phyloP scores from a whole-genome alignment of 352 stramenopile genomes.

The Phytophthora sp. region DNA sequence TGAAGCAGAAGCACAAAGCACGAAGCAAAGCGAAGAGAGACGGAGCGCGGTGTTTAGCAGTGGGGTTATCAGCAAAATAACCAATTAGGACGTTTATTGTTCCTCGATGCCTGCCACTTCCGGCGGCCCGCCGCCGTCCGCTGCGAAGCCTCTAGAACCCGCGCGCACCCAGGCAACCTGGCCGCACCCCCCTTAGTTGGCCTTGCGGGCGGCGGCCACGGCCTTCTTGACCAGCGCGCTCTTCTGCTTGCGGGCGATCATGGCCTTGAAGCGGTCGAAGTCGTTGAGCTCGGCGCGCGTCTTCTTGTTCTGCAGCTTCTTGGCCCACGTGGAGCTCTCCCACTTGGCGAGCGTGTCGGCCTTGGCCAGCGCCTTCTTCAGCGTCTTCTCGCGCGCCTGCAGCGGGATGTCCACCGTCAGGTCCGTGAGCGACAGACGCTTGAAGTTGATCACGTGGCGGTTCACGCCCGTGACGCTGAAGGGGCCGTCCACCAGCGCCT shows the following conservation, averaged over 20 bases:
- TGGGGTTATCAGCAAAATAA: constrained; percentile 42
- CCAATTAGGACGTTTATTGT: constrained; percentile 50
- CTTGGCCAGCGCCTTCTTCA: constrained; percentile 92
- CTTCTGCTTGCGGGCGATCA: constrained; percentile 99
- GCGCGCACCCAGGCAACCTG: constrained; percentile 3
- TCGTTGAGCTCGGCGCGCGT: constrained; percentile 95
- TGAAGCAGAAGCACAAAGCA: no score
- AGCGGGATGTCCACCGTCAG: constrained; percentile 95
- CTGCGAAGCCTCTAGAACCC: background rate
- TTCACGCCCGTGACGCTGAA: constrained; percentile 95
- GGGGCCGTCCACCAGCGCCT: constrained; percentile 97
- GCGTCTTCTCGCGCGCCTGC: constrained; percentile 94
- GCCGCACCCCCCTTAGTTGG: constrained; percentile 44
- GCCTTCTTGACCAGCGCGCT: constrained; percentile 94
- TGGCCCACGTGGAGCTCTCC: constrained; percentile 96
- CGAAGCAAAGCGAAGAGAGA: no score
- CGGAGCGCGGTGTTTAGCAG: constrained; percentile 22
- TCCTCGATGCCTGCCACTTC: constrained; percentile 21
- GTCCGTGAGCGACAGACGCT: constrained; percentile 97
- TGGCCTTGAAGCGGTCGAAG: constrained; percentile 99
- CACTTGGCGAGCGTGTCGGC: constrained; percentile 95
- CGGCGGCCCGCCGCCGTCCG: background rate
- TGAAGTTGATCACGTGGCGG: constrained; percentile 99
- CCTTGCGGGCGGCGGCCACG: constrained; percentile 78
- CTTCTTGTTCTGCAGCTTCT: constrained; percentile 98